Conservation (phyloP, 2,329 filamentous ascomycete species). For the Tolypocladium ophioglossoides region DNA sequence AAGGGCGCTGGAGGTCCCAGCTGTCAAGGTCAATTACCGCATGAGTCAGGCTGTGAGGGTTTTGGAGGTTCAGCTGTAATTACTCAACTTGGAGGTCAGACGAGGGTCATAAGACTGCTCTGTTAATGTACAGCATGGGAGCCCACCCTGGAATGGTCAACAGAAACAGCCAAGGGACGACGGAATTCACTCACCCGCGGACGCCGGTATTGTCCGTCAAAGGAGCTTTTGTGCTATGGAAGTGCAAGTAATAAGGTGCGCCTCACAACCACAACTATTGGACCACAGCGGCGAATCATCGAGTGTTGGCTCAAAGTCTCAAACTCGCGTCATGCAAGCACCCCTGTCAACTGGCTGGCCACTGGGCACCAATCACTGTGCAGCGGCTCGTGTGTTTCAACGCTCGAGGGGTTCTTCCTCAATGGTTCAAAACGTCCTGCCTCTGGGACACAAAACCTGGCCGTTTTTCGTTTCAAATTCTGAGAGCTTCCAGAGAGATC, state of each 20-base stretch:
- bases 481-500: not conserved
- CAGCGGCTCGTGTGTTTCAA: not conserved
- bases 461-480: not conserved
- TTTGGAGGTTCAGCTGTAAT: not conserved
- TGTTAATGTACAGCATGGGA: not conserved
- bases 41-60: not conserved
- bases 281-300: not conserved
- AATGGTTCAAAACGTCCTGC: not conserved
- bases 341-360: not conserved
- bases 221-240: not conserved
- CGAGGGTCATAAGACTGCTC: not conserved
- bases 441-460: not conserved
- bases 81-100: not conserved
- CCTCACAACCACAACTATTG: not conserved
- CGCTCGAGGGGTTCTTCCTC: not conserved
- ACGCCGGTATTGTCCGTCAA: not conserved
- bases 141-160: not conserved
- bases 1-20: not conserved
- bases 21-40: not conserved
- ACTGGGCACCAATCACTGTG: not conserved
- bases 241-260: not conserved
- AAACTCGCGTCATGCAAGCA: conserved; percentile 1
- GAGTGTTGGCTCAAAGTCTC: not conserved
- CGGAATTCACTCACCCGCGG: not conserved
- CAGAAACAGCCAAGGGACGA: not conserved